Base-by-base conservation (phyloP, 495 filamentous ascomycete genomes). In the Annulohypoxylon maeteangense region DNA sequence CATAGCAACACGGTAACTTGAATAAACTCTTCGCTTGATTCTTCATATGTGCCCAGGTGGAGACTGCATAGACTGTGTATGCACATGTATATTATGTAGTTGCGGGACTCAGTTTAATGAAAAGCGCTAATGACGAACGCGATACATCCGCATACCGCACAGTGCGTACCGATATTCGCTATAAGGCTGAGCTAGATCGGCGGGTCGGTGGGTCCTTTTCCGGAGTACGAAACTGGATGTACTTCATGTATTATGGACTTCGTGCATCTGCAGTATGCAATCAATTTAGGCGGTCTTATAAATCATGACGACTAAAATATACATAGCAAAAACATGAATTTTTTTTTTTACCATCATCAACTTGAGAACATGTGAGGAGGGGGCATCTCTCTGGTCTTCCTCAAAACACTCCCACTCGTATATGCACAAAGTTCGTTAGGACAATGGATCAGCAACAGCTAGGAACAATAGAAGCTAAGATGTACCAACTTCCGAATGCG, bases 161-260 rank as follows among this genome's bases (percentile, higher is more conserved):
- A 65, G 70, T 73, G 65, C 65, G 47, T 61, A 50, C 38, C 56
- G 10, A 23, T 47, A 61, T 68, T 65, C 48, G 65, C 50, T 65
- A 61, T 73, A 73, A 73, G 70, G 70, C 70, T 73, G 70, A 73
- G 61, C 53, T 73, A 65, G 65, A 68, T 73, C 70, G 48, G 34
- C 61, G 48, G 60, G 40, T 5, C 36, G 29, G 70, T 73, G 70
- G 70, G 70, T 57, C 48, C n/a, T 7, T 31, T 51, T 57, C 32
- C 23, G 53, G 18, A 65, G 59, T 34, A 62, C 50, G 18, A 40
- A 38, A 40, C 34, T 16, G 16, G 20, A 38, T 36, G 54, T 57
- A 57, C 54, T 57, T 23, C 3, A 22, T 40, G 36, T 22, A 25
- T 51, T 51, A 14, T 29, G 47, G 20, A 27, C 47, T 36, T 57